Percentiles rank a stretch among this genome's conserved stretches.
Conservation (phyloP, 108 stramenopile species). For the Cyclotella baltica region DNA sequence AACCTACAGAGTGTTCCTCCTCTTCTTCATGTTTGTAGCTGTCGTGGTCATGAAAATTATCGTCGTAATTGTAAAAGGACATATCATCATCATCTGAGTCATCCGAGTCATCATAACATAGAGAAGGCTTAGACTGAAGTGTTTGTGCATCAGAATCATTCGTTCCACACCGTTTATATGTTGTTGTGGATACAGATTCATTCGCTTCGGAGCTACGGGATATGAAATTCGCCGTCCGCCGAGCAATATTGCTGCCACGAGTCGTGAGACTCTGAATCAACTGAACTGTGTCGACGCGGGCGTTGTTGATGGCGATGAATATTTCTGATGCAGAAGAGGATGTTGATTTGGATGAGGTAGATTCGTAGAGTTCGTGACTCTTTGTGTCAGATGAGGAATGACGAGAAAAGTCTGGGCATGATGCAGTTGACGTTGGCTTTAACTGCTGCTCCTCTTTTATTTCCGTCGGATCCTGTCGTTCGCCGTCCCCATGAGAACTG, state of each 20-base stretch:
- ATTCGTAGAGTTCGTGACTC: background rate
- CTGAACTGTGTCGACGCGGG: conserved; percentile 68
- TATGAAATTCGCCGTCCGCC: conserved; percentile 43
- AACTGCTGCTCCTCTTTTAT: background rate
- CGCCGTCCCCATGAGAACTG: background rate
- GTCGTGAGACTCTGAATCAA: conserved; percentile 67
- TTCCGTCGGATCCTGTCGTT: conserved; percentile 7
- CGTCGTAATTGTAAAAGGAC: conserved; percentile 56
- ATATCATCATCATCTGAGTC: conserved; percentile 52
- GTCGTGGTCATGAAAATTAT: conserved; percentile 34
- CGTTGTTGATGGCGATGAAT: conserved; percentile 64
- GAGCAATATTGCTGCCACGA: conserved; percentile 49
- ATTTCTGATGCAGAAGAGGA: conserved; percentile 37
- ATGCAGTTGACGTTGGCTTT: background rate
- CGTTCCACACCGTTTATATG: background rate
- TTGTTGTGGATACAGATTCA: background rate
- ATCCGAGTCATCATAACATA: conserved; percentile 42
- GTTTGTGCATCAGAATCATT: background rate
- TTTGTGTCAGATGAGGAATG: background rate
- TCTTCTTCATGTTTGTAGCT: conserved; percentile 17
- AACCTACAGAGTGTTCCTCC: conserved; percentile 5
- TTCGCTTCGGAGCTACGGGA: conserved; percentile 4
- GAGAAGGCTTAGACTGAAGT: conserved; percentile 21
- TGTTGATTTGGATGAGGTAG: conserved; percentile 4
- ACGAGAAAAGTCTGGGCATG: conserved; percentile 2